A percentile compares a stretch with the other conserved stretches of the same genome.
Conservation (phyloP, 2,329 filamentous ascomycete genomes). For the Stemphylium lycopersici region DNA sequence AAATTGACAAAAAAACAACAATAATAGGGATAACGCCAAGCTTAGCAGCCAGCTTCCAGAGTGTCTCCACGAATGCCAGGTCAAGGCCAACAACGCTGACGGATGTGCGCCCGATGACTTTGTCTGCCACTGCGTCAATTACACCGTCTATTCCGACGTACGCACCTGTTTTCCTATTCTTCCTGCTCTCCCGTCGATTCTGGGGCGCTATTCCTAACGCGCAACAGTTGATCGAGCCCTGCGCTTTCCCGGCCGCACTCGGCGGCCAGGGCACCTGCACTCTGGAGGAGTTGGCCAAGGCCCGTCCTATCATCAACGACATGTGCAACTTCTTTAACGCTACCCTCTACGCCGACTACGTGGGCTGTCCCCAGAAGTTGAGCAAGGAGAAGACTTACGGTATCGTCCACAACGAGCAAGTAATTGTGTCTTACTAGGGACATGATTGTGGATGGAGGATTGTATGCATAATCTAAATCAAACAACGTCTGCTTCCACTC, state of each 20-base stretch:
- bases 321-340: conserved; percentile 37
- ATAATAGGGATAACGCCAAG: conserved; percentile 19
- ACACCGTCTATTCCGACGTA: conserved; percentile 27
- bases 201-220: not conserved
- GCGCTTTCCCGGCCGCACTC: conserved; percentile 17
- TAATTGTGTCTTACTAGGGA: conserved; percentile 3
- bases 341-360: conserved; percentile 28
- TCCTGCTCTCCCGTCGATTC: not conserved
- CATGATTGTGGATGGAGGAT: not conserved
- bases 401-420: conserved; percentile 18
- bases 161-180: not conserved
- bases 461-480: no score
- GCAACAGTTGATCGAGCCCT: conserved; percentile 25
- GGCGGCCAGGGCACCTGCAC: conserved; percentile 22
- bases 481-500: no score
- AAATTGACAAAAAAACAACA: not conserved
- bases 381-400: conserved; percentile 26
- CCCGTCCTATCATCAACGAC: conserved; percentile 27
- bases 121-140: conserved; percentile 32
- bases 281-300: conserved; percentile 15
- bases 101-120: conserved; percentile 32
- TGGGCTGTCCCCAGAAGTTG: conserved; percentile 16
- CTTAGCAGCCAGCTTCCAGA: conserved; percentile 17
- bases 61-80: conserved; percentile 27
- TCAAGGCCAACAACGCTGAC: conserved; percentile 23